A percentile compares a stretch with the other conserved stretches of the same genome.
Evolutionary conservation across 2,329 filamentous ascomycete genomes (phyloP).

Genomic region (Colletotrichum acutatum): DNA sequence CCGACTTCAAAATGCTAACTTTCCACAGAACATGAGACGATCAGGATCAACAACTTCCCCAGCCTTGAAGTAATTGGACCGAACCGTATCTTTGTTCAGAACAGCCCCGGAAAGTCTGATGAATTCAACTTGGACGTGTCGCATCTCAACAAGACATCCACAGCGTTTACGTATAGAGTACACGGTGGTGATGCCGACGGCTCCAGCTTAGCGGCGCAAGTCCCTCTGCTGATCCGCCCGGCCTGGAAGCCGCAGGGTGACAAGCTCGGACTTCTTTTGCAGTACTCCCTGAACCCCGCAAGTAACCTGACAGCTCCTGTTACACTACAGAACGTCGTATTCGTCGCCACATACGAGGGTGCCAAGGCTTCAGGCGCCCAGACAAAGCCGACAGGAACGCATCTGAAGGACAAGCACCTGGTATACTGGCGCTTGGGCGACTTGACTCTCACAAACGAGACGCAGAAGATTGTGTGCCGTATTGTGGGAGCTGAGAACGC

Average conservation of each 20-base stretch:
- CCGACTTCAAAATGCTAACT: conserved; percentile 3
- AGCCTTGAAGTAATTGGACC: conserved; percentile 92
- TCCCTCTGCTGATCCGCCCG: conserved; percentile 79
- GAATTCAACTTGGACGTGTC: conserved; percentile 83
- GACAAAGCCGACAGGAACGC: conserved; percentile 83
- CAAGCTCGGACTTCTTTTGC: conserved; percentile 86
- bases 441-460: conserved; percentile 72
- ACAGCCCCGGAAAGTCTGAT: conserved; percentile 74
- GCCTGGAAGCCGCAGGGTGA: conserved; percentile 86
- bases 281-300: conserved; percentile 84
- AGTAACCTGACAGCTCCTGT: conserved; percentile 58
- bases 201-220: conserved; percentile 61
- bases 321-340: conserved; percentile 75
- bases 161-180: conserved; percentile 93
- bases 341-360: conserved; percentile 78
- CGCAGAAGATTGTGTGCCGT: conserved; percentile 84
- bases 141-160: conserved; percentile 77
- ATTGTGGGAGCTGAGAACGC: conserved; percentile 78
- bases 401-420: conserved; percentile 79
- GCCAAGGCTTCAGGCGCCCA: conserved; percentile 73
- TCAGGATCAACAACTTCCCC: conserved; percentile 88
- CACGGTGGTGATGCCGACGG: conserved; percentile 72
- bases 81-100: conserved; percentile 89
- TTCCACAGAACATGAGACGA: conserved; percentile 66
- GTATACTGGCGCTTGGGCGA: conserved; percentile 87